Conservation (phyloP, 164 flowering plant genomes). For the Brasenia schreberi region DNA sequence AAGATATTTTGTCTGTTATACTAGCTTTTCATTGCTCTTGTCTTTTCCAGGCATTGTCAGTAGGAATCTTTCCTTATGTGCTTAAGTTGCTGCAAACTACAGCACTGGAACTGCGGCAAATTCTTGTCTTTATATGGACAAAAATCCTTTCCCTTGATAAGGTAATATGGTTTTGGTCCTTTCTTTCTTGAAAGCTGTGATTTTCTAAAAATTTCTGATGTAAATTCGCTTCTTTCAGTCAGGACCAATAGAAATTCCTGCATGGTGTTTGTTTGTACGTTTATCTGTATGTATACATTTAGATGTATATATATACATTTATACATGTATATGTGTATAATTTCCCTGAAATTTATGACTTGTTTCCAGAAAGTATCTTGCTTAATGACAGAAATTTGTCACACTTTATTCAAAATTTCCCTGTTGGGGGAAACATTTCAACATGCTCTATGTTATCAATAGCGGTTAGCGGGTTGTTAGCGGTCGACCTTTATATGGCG, state of each 20-base stretch:
- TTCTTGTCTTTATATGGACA: slow-evolving; percentile 99
- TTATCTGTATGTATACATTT: no score
- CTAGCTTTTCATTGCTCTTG: not conserved
- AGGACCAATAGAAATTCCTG: not conserved
- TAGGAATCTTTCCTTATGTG: slow-evolving; percentile 97
- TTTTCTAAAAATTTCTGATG: not conserved
- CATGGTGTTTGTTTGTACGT: no score
- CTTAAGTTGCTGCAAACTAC: slow-evolving; percentile 85
- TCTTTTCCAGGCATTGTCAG: slow-evolving; percentile 71
- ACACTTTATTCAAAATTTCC: no score
- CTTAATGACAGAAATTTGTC: no score
- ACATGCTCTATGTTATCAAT: no score
- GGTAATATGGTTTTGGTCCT: slow-evolving; percentile 24
- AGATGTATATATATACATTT: no score
- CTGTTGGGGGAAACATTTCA: no score
- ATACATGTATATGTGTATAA: no score
- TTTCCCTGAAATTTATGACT: no score
- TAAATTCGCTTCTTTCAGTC: not conserved
- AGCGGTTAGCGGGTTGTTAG: no score
- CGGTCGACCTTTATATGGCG: no score
- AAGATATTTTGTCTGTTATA: not conserved
- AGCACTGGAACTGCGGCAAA: slow-evolving; percentile 77
- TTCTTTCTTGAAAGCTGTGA: not conserved
- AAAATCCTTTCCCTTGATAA: slow-evolving; percentile 95
- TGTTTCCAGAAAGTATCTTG: no score